A percentile compares a stretch with the other conserved stretches of the same genome.
Evolutionary conservation across 257 asterid genomes (phyloP).

Genomic region (Solanum infundibuliforme): DNA sequence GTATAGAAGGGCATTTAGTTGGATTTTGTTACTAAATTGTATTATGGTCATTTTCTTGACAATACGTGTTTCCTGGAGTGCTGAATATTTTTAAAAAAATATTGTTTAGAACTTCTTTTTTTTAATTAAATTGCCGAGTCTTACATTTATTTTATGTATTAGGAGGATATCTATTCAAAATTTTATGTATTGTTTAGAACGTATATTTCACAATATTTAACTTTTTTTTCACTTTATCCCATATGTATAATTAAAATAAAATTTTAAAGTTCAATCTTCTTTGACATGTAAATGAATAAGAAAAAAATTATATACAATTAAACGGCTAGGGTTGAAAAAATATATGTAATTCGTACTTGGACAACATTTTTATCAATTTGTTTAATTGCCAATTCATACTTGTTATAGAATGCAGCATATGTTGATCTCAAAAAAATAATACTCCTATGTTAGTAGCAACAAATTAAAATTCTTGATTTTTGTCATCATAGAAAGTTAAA

Average conservation of each 20-base stretch:
- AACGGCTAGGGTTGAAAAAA: background rate
- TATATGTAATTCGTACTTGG: background rate
- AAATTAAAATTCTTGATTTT: background rate
- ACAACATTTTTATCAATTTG: background rate
- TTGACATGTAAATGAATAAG: background rate
- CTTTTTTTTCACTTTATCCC: background rate
- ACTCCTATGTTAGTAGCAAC: background rate
- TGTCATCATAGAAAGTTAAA: background rate
- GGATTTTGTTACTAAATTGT: background rate
- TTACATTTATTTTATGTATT: background rate
- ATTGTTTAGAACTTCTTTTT: background rate
- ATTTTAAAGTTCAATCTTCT: background rate
- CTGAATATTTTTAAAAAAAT: background rate
- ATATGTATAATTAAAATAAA: background rate
- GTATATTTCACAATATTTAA: background rate
- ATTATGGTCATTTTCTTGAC: background rate
- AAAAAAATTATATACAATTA: background rate
- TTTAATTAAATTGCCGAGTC: background rate
- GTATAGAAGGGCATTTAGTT: background rate
- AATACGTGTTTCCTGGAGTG: background rate
- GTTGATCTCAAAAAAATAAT: background rate
- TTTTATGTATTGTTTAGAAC: background rate
- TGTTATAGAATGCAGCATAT: background rate
- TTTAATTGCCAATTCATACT: background rate
- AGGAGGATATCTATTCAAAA: background rate